Conservation (phyloP, 768 basidiomycete genomes). For the Tricholoma flavovirens region DNA sequence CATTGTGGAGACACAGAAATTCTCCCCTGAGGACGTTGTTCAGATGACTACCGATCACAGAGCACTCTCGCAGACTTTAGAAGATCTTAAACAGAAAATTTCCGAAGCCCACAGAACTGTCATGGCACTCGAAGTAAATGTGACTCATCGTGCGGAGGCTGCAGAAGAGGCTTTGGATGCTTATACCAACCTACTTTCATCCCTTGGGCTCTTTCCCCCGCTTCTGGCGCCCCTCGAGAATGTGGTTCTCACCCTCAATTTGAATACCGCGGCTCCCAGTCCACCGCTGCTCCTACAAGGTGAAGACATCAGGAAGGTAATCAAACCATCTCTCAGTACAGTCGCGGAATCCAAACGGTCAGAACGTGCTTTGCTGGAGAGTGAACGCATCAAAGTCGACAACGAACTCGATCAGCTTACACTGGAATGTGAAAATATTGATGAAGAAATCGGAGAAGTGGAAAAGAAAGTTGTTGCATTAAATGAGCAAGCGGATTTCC, state of each 20-base stretch:
- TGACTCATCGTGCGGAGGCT: slow-evolving; percentile 71
- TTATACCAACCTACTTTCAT: slow-evolving; percentile 71
- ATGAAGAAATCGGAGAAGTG: slow-evolving; percentile 68
- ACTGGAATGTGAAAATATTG: slow-evolving; percentile 73
- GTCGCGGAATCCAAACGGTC: slow-evolving; percentile 69
- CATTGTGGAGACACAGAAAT: slow-evolving; percentile 80
- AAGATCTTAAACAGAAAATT: slow-evolving; percentile 73
- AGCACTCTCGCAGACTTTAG: slow-evolving; percentile 61
- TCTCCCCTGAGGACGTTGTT: slow-evolving; percentile 85
- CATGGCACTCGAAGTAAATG: slow-evolving; percentile 78
- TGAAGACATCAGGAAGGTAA: slow-evolving; percentile 60
- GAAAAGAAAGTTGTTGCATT: slow-evolving; percentile 67
- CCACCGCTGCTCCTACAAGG: slow-evolving; percentile 64
- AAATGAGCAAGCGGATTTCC: slow-evolving; percentile 73
- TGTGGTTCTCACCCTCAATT: slow-evolving; percentile 72
- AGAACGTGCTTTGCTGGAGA: slow-evolving; percentile 66
- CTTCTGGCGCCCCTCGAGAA: slow-evolving; percentile 65
- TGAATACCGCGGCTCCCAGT: slow-evolving; percentile 73
- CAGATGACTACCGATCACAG: slow-evolving; percentile 91
- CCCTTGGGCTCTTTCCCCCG: slow-evolving; percentile 72
- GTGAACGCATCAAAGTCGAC: slow-evolving; percentile 73
- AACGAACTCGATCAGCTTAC: slow-evolving; percentile 76
- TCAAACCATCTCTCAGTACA: slow-evolving; percentile 71
- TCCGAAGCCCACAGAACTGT: slow-evolving; percentile 65
- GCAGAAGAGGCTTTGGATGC: slow-evolving; percentile 79